Evolutionary conservation across 768 basidiomycete species (phyloP), one percentile per base, ranked within the genome.

Genomic region (Trametes maxima): DNA sequence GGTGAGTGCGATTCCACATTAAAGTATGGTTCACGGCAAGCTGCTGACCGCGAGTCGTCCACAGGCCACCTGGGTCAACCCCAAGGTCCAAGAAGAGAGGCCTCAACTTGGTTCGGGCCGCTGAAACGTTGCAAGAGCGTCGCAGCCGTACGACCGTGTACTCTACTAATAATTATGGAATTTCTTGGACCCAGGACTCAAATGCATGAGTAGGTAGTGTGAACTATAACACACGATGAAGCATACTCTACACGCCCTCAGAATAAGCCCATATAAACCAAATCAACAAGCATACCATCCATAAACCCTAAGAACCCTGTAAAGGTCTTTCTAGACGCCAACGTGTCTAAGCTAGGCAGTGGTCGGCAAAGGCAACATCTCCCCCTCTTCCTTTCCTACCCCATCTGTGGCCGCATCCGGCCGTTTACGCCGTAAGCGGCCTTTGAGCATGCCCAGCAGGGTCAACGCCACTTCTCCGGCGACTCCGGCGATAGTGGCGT

Each of bases 1-100:
- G 75, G 88, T 85, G 63, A 60, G 85, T 71, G 8, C 13, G 10
- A n/a, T n/a, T n/a, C n/a, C n/a, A n/a, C n/a, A n/a, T n/a, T n/a
- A 19, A 5, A 35, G 11, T 5, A 13, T 45, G 25, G 17, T 3
- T 16, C 1, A 28, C 49, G 1, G 3, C 5, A 25, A 3, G 10
- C 10, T 12, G 3, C 2, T 33, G 17, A 53, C 10, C 1, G 16
- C 4, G 12, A 17, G 17, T 11, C 35, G 5, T 16, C 10, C 16
- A 14, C 35, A 63, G 62, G 62, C 62, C 3, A 43, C 53, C 17
- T 63, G 62, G 62, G 21, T 58, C 4, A 49, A 59, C 17, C 62
- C 62, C 3, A 36, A 28, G 8, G 14, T 63, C 14, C 19, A 55
- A 42, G 35, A n/a, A 19, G 39, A 60, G 1, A 60, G 37, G 22